These are phyloP conservation scores for Bipolaris sorokiniana DNA, from an alignment of 2,329 filamentous ascomycete species.

Conservation along the genomic window DNA sequence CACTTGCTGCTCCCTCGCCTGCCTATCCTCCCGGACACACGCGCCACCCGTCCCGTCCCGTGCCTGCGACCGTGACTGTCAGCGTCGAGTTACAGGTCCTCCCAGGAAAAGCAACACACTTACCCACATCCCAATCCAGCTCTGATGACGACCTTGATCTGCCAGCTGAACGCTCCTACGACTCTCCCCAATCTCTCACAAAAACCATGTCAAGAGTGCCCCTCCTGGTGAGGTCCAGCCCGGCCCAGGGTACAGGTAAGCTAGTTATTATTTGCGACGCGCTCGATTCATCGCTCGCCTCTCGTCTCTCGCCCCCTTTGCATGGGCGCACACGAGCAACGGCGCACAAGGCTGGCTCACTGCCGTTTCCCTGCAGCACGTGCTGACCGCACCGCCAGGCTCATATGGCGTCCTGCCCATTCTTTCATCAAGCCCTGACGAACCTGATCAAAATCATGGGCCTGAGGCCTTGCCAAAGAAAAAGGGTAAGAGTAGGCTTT, in stretches of 20 bases:
- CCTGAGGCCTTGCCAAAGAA: constrained; percentile 29
- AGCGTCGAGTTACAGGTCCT: constrained; percentile 42
- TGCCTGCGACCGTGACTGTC: constrained; percentile 32
- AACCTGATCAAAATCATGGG: constrained; percentile 46
- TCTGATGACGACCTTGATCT: constrained; percentile 39
- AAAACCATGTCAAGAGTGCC: constrained; percentile 58
- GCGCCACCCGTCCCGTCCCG: constrained; percentile 24
- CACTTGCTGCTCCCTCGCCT: constrained; percentile 28
- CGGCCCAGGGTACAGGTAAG: constrained; percentile 61
- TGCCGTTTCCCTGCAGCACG: constrained; percentile 1
- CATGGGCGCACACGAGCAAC: constrained; percentile 14
- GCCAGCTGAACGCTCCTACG: constrained; percentile 19
- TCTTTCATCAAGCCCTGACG: constrained; percentile 47
- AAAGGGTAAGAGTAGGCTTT: constrained; percentile 45
- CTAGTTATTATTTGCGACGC: constrained; percentile 19
- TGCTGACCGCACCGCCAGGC: constrained; percentile 40
- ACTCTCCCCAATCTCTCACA: constrained; percentile 24
- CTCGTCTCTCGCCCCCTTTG: constrained; percentile 3
- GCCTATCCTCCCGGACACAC: constrained; percentile 29
- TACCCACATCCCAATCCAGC: constrained; percentile 30
- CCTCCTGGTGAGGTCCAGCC: constrained; percentile 65
- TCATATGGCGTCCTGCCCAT: constrained; percentile 66
- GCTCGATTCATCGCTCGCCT: constrained; percentile 1
- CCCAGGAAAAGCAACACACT: constrained; percentile 36
- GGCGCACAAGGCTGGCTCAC: constrained; percentile 9